Evolutionary conservation across 225 moss, liverwort and hornwort genomes (phyloP), one percentile per base, ranked within the genome.

Genomic region (Thuidium tamariscinum): DNA sequence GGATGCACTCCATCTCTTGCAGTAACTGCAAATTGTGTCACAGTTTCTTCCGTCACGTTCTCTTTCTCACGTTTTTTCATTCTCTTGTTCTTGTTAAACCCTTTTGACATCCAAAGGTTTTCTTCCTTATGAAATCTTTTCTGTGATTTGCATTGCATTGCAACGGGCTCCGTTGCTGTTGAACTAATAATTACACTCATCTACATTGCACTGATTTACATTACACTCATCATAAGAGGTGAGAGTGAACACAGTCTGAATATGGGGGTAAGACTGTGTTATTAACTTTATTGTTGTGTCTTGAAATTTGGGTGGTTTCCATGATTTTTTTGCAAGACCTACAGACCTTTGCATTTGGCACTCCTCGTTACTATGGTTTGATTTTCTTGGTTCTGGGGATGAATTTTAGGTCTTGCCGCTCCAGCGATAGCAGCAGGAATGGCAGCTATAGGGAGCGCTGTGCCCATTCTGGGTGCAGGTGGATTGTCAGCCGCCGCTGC

Each of bases 381-480:
- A 81, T 62, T 44, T 36, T 10, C 5, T 37, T n/a, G n/a, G 5
- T 36, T 41, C 44, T 25, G 16, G 52, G 57, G 69, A 39, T 39
- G 81, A 74, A n/a, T 12, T 64, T 88, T 88, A 98, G 98, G 98
- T 80, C 93, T 99, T 62, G 98, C 98, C 51, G 98, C 98, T 89
- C 98, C 98, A 61, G 98, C 96, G 32, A 95, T 99, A 87, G 98
- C 98, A 39, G 96, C 98, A 83, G 98, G 97, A 86, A 94, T 99
- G 91, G 88, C 92, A 27, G 93, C 96, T 21, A 81, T 98, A 79
- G 98, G 93, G 77, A 94, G 90, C 55, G 95, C 95, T 77, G 89
- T 95, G 88, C 95, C 95, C 26, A 91, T 94, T n/a, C 62, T 97
- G 51, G 98, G 98, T 70, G 89, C 92, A 81, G 91, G 97, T 84